Evolutionary conservation across 306 rosid species (phyloP), one percentile per base, ranked within the genome.

Genomic region (Dalbergia cochinchinensis): DNA sequence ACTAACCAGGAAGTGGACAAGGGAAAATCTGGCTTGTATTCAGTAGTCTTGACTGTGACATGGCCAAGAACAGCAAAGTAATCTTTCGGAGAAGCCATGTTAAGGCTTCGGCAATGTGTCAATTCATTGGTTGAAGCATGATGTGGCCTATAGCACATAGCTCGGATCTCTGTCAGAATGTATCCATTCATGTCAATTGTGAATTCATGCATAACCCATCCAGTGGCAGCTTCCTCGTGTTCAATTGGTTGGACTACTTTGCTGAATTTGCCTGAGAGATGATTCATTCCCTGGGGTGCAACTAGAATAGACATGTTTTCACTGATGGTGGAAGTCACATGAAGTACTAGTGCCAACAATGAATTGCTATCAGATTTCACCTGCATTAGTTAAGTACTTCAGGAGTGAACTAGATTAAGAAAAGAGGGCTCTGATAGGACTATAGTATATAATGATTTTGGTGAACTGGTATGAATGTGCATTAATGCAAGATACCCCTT

Each of bases 41-140:
- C 85, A 3, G 73, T 19, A 69, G 72, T 83, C 20, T 80, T 87
- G 57, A 95, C 44, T 64, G 92, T 31, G 59, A 95, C 55, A 67
- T 85, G 89, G 44, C 99, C 98, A 78, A 95, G 96, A 83, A 87
- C 81, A 8, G 98, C 92, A 74, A 76, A 78, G 78, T 91, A 95
- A 19, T 88, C 84, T 11, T 65, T 57, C 55, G 82, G 35, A 76
- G 83, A 74, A 80, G 83, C 60, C 33, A 14, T 10, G 16, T 60
- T 34, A 8, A 15, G 34, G 68, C 71, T 69, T 14, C 15, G 64
- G 61, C 77, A 76, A 15, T 53, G 77, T n/a, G 42, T 73, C 34
- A 15, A 71, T 79, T 83, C 77, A n/a, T 35, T 64, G 19, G 33
- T 44, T n/a, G 53, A 68, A 65, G 81, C 83, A 74, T 54, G 84